A percentile compares a stretch with the other conserved stretches of the same genome.
These are phyloP conservation scores for Euphorbia lathyris DNA, from an alignment of 345 rosid species.

Conservation along the genomic window DNA sequence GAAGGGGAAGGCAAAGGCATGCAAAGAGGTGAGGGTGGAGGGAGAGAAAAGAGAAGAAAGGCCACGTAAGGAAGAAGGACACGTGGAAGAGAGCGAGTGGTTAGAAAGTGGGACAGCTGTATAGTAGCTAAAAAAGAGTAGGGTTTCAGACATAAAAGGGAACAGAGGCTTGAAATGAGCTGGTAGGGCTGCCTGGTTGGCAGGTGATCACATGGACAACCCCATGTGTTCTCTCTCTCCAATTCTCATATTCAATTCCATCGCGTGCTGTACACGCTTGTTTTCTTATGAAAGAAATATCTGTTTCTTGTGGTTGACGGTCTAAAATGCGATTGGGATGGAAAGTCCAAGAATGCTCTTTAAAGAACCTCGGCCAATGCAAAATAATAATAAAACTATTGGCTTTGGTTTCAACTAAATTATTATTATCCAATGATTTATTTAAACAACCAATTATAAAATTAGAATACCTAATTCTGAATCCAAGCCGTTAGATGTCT, in stretches of 20 bases:
- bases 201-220: conserved; percentile 42
- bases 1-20: no score
- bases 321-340: not conserved
- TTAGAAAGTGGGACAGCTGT: not conserved
- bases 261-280: not conserved
- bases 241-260: not conserved
- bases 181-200: conserved; percentile 47
- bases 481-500: conserved; percentile 33
- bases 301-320: not conserved
- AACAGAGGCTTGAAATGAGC: conserved; percentile 41
- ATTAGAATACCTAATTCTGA: not conserved
- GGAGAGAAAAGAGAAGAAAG: not conserved
- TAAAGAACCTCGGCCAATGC: conserved; percentile 21
- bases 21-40: no score
- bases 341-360: not conserved
- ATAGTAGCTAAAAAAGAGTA: conserved; percentile 13
- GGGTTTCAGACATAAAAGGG: conserved; percentile 22
- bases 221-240: conserved; percentile 37
- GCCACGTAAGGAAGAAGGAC: not conserved
- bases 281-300: no score
- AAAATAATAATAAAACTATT: not conserved
- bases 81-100: conserved; percentile 9
- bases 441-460: not conserved
- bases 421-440: conserved; percentile 32
- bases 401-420: conserved; percentile 14